phyloP scores from a whole-genome alignment of 768 basidiomycete species.

The Mycena vitilis region DNA sequence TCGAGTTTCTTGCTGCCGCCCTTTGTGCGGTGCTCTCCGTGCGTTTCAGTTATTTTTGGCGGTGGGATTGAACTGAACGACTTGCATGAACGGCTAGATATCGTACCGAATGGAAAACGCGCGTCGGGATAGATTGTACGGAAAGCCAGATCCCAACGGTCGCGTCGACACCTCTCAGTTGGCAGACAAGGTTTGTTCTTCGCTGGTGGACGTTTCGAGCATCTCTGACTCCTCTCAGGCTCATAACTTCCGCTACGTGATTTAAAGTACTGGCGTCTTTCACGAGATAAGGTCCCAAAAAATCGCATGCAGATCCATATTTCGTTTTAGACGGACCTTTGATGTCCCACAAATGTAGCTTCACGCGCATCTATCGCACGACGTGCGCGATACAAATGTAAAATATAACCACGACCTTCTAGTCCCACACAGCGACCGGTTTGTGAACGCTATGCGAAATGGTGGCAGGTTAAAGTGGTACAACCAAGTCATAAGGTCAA shows the following conservation, averaged over 20 bases:
- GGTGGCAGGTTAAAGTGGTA: too few species aligned
- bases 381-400: too few species aligned
- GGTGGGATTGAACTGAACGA: neutral
- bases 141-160: slow-evolving; percentile 57
- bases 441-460: too few species aligned
- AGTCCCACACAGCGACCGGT: too few species aligned
- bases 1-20: slow-evolving; percentile 66
- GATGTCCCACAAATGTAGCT: slow-evolving; percentile 63
- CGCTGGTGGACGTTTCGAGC: neutral
- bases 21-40: slow-evolving; percentile 66
- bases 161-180: slow-evolving; percentile 72
- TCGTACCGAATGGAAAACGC: slow-evolving; percentile 75
- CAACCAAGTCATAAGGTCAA: too few species aligned
- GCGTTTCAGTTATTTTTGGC: slow-evolving; percentile 33
- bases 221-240: slow-evolving; percentile 53
- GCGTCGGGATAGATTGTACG: slow-evolving; percentile 63
- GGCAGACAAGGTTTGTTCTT: slow-evolving; percentile 68
- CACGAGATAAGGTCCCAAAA: too few species aligned
- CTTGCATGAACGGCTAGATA: slow-evolving; percentile 50
- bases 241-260: slow-evolving; percentile 68
- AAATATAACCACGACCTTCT: too few species aligned
- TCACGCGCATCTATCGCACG: slow-evolving; percentile 64
- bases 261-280: neutral
- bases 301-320: slow-evolving; percentile 6
- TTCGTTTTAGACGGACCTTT: slow-evolving; percentile 63